Base-by-base conservation (phyloP, 345 rosid species). In the Physaria fendleri region DNA sequence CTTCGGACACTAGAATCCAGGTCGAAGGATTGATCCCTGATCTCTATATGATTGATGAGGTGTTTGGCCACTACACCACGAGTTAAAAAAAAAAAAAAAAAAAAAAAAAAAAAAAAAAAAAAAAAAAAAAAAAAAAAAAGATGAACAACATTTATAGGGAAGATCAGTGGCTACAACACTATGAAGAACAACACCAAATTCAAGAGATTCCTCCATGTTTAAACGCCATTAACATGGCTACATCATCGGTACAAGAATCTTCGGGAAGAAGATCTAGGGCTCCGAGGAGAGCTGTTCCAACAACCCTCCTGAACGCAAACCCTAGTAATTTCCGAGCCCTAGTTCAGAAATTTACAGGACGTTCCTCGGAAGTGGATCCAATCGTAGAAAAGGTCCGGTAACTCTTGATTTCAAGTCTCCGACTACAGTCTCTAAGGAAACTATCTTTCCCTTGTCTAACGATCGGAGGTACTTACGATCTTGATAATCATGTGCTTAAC, bases 301-400 rank as follows among this genome's bases (percentile, higher is more conserved):
- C 88, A 5, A 71, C 83, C 52, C 81, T 79, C 41, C 79, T 88
- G 38, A 81, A 74, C 52, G 86, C 90, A 24, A 74, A 74, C 72
- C 51, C 82, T 4, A 62, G 67, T 56, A 85, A 83, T 67, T 88
- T 88, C 41, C 71, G 88, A 46, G 69, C 88, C 3, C 53, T 88
- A 51, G 96, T 88, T 50, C 96, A 85, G 29, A 77, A 81, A 47
- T 88, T 80, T 53, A 88, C 96, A 0, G 96, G 96, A 13, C 81
- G 87, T 39, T 78, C 79, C n/a, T n/a, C 73, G 5, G 48, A 3
- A 33, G 47, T 32, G 53, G 41, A 32, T 62, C 46, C 12, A 20
- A 9, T 59, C 65, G 56, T 9, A 27, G 35, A 20, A 66, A 58
- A 37, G 79, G 84, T 38, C 84, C 83, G 0, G 56, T 79, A 17